These are phyloP conservation scores for Tricholoma hemisulphureum DNA, from an alignment of 768 basidiomycete species.

Conservation along the genomic window DNA sequence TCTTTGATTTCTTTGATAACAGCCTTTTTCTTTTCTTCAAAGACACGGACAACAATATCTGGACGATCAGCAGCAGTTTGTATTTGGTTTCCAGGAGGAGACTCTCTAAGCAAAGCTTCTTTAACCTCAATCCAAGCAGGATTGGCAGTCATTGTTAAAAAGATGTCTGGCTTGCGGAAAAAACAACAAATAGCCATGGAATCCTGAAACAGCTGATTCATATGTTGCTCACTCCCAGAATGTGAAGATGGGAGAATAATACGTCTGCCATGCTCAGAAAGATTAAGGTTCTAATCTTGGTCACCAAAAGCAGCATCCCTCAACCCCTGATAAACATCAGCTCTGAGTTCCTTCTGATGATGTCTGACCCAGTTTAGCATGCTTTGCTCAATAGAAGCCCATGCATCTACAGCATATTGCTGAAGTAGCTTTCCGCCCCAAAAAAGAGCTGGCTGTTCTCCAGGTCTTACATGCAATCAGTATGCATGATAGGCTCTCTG, in stretches of 20 bases:
- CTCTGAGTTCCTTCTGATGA: conserved; percentile 37
- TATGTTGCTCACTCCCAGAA: conserved; percentile 14
- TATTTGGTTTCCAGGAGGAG: conserved; percentile 15
- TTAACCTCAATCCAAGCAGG: conserved; percentile 43
- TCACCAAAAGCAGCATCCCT: conserved; percentile 19
- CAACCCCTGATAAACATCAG: conserved; percentile 35
- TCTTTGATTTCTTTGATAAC: neutral
- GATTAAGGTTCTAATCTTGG: conserved; percentile 17
- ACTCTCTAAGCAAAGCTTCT: conserved; percentile 1
- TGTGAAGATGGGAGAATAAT: conserved; percentile 17
- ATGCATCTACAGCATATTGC: conserved; percentile 44
- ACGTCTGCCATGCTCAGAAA: neutral
- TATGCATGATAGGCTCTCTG: conserved; percentile 28
- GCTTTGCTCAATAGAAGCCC: conserved; percentile 42
- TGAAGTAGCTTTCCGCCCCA: conserved; percentile 40
- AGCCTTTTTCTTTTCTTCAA: neutral
- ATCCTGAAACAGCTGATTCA: conserved; percentile 23
- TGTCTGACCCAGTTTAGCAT: conserved; percentile 31
- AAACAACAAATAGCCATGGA: conserved; percentile 31
- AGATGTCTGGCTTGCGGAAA: conserved; percentile 37
- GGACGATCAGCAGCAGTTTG: neutral
- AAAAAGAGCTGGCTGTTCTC: conserved; percentile 29
- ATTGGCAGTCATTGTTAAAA: conserved; percentile 49
- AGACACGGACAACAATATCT: neutral
- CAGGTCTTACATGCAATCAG: conserved; percentile 25